Percentiles rank a stretch among this genome's conserved stretches.
Conservation (phyloP, 139 green algal species). For the Chlorokybus atmophyticus region DNA sequence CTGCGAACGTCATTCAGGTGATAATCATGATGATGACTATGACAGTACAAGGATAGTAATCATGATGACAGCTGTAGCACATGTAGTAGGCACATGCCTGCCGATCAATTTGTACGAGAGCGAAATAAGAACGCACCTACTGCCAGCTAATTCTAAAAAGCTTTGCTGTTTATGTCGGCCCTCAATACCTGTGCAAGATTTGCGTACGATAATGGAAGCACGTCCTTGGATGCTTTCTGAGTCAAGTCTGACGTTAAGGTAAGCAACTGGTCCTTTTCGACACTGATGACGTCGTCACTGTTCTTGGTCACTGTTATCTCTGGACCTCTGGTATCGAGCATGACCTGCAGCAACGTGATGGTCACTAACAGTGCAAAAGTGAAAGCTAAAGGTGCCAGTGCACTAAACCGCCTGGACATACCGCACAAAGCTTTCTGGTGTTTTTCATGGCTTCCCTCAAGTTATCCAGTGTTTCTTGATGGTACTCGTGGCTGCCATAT, state of each 20-base stretch:
- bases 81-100: too few species aligned
- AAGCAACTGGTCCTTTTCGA: constrained; percentile 7
- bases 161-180: too few species aligned
- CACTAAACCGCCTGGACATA: too few species aligned
- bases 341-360: constrained; percentile 97
- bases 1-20: too few species aligned
- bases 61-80: too few species aligned
- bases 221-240: background rate
- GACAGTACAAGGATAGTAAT: too few species aligned
- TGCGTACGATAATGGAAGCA: constrained; percentile 14
- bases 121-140: too few species aligned
- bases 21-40: too few species aligned
- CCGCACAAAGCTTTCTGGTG: constrained; percentile 81
- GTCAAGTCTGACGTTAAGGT: constrained; percentile 5
- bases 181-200: constrained; percentile 11
- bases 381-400: too few species aligned
- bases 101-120: too few species aligned
- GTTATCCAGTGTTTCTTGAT: constrained; percentile 86
- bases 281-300: background rate
- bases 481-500: constrained; percentile 85
- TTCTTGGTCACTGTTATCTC: constrained; percentile 18
- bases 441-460: constrained; percentile 57
- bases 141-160: too few species aligned
- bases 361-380: too few species aligned
- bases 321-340: constrained; percentile 24